These are phyloP conservation scores for Aquilaria agallochum DNA, from an alignment of 441 rosid species.

Conservation along the genomic window DNA sequence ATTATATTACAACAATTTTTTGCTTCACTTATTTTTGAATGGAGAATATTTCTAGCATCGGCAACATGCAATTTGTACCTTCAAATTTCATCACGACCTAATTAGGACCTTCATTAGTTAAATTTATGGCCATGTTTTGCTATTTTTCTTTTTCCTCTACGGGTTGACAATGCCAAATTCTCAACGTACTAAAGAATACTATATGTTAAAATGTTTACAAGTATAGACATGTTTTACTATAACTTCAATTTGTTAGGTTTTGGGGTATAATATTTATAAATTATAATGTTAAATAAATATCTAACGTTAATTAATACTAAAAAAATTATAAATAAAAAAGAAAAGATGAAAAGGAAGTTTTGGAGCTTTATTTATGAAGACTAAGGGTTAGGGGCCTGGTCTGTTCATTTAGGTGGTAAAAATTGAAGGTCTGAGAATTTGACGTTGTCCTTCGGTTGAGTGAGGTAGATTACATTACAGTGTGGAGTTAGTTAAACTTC, in stretches of 20 bases:
- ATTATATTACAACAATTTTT: too few relatives aligned
- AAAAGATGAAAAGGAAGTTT: not conserved
- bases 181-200: too few relatives aligned
- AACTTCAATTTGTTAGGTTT: too few relatives aligned
- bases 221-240: too few relatives aligned
- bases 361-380: too few relatives aligned
- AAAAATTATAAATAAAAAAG: not conserved
- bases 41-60: not conserved
- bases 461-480: conserved; percentile 17
- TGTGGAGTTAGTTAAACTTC: conserved; percentile 47
- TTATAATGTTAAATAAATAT: not conserved
- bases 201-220: too few relatives aligned
- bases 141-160: too few relatives aligned
- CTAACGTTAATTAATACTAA: not conserved
- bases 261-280: not conserved
- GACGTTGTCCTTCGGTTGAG: conserved; percentile 9
- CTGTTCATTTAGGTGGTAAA: not conserved
- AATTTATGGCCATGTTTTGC: too few relatives aligned
- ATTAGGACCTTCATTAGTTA: too few relatives aligned
- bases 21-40: not conserved
- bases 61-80: not conserved
- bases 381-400: too few relatives aligned
- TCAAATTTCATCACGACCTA: too few relatives aligned
- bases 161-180: too few relatives aligned
- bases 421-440: conserved; percentile 12